phyloP scores from a whole-genome alignment of 768 basidiomycete species.

The Gloeostereum incarnatum region DNA sequence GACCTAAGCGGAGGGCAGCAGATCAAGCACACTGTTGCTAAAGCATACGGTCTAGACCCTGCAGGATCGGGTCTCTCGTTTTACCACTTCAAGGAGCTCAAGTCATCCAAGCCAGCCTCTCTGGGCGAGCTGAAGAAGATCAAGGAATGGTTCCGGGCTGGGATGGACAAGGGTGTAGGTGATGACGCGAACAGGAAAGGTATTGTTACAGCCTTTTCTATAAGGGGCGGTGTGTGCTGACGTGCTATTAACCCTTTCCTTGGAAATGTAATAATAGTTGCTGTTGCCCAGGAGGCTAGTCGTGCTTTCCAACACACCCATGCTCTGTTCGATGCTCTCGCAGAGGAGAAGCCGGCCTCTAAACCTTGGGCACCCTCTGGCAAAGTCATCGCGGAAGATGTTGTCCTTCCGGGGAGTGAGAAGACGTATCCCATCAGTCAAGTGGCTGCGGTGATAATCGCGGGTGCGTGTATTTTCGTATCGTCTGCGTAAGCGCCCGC shows the following conservation, averaged over 20 bases:
- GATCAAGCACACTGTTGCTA: constrained; percentile 51
- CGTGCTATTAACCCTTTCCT: not conserved
- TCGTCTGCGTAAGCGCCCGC: not conserved
- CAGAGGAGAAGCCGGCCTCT: constrained; percentile 10
- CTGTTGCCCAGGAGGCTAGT: constrained; percentile 38
- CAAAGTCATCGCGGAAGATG: too few relatives aligned
- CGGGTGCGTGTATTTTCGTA: constrained; percentile 16
- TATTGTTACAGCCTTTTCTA: too few relatives aligned
- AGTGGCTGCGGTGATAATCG: constrained; percentile 24
- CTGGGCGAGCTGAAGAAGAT: constrained; percentile 61
- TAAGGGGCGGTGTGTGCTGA: too few relatives aligned
- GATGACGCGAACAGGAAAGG: constrained; percentile 31
- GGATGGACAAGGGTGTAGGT: constrained; percentile 42
- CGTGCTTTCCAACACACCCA: constrained; percentile 39
- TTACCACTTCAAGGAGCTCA: constrained; percentile 58
- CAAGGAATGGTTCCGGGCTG: constrained; percentile 61
- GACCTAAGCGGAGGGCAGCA: constrained; percentile 75
- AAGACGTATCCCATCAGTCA: constrained; percentile 22
- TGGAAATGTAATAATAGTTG: constrained; percentile 19
- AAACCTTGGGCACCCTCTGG: too few relatives aligned
- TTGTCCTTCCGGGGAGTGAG: constrained; percentile 9
- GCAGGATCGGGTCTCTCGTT: constrained; percentile 49
- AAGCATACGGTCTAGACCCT: constrained; percentile 55
- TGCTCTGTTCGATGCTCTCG: constrained; percentile 31
- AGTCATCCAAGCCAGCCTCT: constrained; percentile 31